Evolutionary conservation across 1,284 basidiomycete genomes (phyloP), one percentile per base, ranked within the genome.

Genomic region (Wolfiporia cocos): DNA sequence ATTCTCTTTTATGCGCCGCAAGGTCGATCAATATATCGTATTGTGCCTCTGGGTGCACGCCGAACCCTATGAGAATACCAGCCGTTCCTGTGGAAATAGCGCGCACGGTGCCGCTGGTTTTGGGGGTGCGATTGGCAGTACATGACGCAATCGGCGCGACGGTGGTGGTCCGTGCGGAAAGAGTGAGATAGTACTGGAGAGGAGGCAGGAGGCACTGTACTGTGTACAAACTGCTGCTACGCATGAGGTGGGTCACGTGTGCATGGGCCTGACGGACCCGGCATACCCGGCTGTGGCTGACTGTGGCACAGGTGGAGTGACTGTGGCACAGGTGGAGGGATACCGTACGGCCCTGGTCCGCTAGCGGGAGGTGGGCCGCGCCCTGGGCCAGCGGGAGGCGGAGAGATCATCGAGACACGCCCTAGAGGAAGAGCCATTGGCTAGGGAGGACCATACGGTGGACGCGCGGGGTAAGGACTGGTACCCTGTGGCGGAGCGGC

Each of bases 201-300:
- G 48, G 51, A 2, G 41, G 41, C 3, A 35, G 41, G 21, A 18
- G 30, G 4, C 33, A 34, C 34, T 37, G 41, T 22, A 43, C 37
- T 32, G 50, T 51, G n/a, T 52, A 50, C 17, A 41, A n/a, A 46
- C 21, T 37, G 48, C 17, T 45, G 51, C 18, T 58, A 59, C 33
- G 69, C 68, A 5, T 71, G 70, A 11, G 71, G 66, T 4, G 70
- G 70, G 9, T 59, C 65, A 22, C 59, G 66, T 4, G 54, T 61
- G 41, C 70, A 75, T 3, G 62, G 61, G 15, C 62, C 61, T 12
- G 60, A 56, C 9, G 46, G 51, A 47, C 39, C 36, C 6, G 36
- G 24, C 9, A 28, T 28, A 14, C 14, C 26, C 26, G 26, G n/a
- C n/a, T 28, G 26, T 28, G 49, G 53, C n/a, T n/a, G n/a, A n/a